Conservation (phyloP, 2,329 filamentous ascomycete genomes). For the Diatrype stigma region DNA sequence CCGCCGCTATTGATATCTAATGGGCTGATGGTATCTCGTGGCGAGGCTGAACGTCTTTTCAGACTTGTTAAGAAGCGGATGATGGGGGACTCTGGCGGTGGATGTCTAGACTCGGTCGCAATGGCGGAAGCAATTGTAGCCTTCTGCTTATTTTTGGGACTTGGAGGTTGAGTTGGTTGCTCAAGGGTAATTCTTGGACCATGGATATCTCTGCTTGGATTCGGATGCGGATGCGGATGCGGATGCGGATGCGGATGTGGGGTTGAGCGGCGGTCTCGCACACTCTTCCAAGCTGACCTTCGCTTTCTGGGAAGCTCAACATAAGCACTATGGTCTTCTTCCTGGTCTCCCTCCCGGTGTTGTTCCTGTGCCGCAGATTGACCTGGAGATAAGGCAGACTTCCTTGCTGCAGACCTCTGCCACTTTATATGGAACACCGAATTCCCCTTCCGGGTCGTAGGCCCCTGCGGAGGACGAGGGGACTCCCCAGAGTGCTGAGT, state of each 20-base stretch:
- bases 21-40: not conserved
- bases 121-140: not conserved
- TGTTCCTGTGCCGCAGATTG: not conserved
- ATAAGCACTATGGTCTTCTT: not conserved
- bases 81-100: not conserved
- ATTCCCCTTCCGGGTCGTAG: not conserved
- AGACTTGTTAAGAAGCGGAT: not conserved
- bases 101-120: not conserved
- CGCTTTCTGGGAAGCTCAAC: not conserved
- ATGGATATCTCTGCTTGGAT: too few species aligned
- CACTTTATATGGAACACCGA: conserved; percentile 1
- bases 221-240: not conserved
- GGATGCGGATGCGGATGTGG: not conserved
- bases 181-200: too few species aligned
- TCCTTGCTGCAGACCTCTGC: conserved; percentile 9
- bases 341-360: too few species aligned
- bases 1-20: not conserved
- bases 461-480: not conserved
- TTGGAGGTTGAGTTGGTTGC: not conserved
- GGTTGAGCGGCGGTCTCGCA: conserved; percentile 3
- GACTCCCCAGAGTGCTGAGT: not conserved
- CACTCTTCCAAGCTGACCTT: conserved; percentile 4
- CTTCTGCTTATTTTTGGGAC: not conserved
- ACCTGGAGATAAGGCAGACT: not conserved
- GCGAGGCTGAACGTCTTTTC: not conserved